Percentiles rank a stretch among this genome's conserved stretches.
These are phyloP conservation scores for Russula olivacea DNA, from an alignment of 768 basidiomycete genomes.

Conservation along the genomic window DNA sequence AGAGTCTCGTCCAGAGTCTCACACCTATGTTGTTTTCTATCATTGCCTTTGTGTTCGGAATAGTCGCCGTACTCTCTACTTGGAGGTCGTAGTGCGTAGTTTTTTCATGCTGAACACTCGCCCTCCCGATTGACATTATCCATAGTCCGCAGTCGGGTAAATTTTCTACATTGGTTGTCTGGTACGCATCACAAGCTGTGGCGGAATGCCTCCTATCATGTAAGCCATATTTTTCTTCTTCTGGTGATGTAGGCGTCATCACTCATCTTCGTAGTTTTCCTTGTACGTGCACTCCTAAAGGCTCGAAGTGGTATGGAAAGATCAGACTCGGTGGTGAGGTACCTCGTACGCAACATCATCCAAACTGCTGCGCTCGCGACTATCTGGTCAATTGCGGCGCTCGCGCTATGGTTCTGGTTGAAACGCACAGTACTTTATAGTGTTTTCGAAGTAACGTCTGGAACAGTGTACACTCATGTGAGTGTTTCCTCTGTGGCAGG, in stretches of 20 bases:
- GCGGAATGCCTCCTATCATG: constrained; percentile 3
- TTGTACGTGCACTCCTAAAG: background rate
- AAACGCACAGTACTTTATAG: background rate
- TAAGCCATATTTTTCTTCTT: background rate
- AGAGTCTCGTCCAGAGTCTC: background rate
- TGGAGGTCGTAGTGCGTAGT: background rate
- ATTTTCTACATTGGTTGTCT: background rate
- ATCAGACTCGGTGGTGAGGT: background rate
- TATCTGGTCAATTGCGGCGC: background rate
- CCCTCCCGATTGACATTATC: background rate
- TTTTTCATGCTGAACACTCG: background rate
- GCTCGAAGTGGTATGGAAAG: background rate
- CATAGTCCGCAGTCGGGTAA: background rate
- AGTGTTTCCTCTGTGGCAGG: background rate
- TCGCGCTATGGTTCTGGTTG: background rate
- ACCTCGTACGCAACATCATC: background rate
- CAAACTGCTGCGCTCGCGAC: constrained; percentile 2
- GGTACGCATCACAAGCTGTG: background rate
- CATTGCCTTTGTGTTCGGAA: background rate
- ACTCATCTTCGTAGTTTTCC: background rate
- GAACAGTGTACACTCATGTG: constrained; percentile 5
- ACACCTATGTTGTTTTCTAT: background rate
- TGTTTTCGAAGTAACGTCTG: constrained; percentile 5
- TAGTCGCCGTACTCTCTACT: background rate
- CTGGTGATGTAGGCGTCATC: background rate